Evolutionary conservation across 2,329 filamentous ascomycete genomes (phyloP), one percentile per base, ranked within the genome.

Genomic region (Aquanectria penicillioides): DNA sequence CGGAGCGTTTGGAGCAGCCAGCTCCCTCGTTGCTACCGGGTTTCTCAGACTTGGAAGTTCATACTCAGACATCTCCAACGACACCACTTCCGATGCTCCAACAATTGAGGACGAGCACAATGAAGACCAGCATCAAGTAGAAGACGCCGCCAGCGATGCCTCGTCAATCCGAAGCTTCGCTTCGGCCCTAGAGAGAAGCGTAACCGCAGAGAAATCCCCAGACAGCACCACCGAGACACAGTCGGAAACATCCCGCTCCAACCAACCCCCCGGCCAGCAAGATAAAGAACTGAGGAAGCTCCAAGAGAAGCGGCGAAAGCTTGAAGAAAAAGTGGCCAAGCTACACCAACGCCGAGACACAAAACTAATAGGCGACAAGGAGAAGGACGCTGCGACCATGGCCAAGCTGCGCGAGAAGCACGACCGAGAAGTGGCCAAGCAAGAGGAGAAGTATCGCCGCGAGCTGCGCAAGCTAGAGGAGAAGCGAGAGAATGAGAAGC

Each of bases 261-360:
- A 66, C 7, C 54, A 25, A 15, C 34, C 57, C 57, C 60, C 70
- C 62, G 56, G 71, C 64, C 33, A 73, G 51, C 41, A 70, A 63
- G 87, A 90, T 23, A 89, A 87, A 67, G 87, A 91, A 65, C 80
- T 93, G 4, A 78, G 80, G 57, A 90, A 88, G 69, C 81, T 91
- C 8, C 80, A 86, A 41, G 81, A 86, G 13, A 84, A 85, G 55
- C 84, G 84, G 8, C 80, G 77, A 43, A 88, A 88, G 66, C 78
- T 91, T 0, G 84, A 90, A 34, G 84, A 87, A 17, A 89, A 88
- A 67, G 77, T 89, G 7, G 79, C 78, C n/a, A 82, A 83, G 64
- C 80, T 83, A 48, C 80, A 82, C 17, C 78, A 84, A 60, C 84
- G 80, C 38, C 73, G 77, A 28, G 66, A 75, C 25, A 77, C 71